These are phyloP conservation scores for Lactifluus echinatus DNA, from an alignment of 768 basidiomycete genomes.

Conservation along the genomic window DNA sequence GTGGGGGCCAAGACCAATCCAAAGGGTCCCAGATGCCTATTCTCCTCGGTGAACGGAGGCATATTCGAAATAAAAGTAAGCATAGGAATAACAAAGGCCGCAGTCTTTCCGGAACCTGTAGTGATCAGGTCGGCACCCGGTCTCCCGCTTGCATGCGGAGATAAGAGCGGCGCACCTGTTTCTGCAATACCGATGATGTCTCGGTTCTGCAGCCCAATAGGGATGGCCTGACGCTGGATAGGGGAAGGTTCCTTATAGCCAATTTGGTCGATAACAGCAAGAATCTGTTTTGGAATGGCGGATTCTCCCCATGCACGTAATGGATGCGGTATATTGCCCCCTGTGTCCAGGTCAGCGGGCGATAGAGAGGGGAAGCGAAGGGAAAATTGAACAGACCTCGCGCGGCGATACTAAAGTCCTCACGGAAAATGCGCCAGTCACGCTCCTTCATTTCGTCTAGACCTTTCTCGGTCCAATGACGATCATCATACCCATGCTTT, in stretches of 20 bases:
- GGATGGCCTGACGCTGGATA: slow-evolving; percentile 97
- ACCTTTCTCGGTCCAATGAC: slow-evolving; percentile 96
- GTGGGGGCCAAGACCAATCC: slow-evolving; percentile 91
- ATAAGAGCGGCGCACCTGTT: slow-evolving; percentile 57
- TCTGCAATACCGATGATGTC: slow-evolving; percentile 99
- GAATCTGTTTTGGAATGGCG: slow-evolving; percentile 63
- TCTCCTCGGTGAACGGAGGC: slow-evolving; percentile 84
- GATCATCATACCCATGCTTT: slow-evolving; percentile 79
- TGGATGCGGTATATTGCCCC: slow-evolving; percentile 90
- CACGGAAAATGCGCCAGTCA: slow-evolving; percentile 98
- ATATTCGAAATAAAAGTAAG: slow-evolving; percentile 85
- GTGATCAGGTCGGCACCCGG: neutral
- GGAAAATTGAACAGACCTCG: slow-evolving; percentile 45
- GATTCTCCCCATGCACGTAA: slow-evolving; percentile 90
- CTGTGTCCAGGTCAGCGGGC: slow-evolving; percentile 31
- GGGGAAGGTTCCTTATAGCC: slow-evolving; percentile 97
- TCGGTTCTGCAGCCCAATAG: slow-evolving; percentile 93
- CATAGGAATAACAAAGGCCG: slow-evolving; percentile 98
- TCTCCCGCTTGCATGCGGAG: neutral
- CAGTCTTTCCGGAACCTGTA: slow-evolving; percentile 95
- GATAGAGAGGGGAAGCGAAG: neutral
- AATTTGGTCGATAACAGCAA: slow-evolving; percentile 80
- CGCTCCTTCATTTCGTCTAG: slow-evolving; percentile 91
- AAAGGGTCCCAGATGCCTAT: slow-evolving; percentile 88
- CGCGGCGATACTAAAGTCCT: slow-evolving; percentile 95